Evolutionary conservation across 2,329 filamentous ascomycete genomes (phyloP).

Genomic region (Aspergillus sp.): DNA sequence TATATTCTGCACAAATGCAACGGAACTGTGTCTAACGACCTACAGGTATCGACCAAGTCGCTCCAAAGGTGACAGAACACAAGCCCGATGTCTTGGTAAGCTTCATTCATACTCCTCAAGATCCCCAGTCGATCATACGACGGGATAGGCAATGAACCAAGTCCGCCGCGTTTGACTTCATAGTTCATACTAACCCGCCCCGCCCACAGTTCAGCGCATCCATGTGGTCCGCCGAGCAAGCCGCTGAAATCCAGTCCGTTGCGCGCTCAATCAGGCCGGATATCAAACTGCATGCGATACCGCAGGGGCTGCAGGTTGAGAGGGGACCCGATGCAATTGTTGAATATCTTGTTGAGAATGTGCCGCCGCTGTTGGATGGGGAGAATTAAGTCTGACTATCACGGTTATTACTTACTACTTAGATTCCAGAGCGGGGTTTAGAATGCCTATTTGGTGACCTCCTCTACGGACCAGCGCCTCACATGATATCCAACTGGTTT

Average conservation of each 20-base stretch:
- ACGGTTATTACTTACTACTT: not conserved
- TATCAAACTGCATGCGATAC: conserved; percentile 45
- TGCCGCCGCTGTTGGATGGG: conserved; percentile 38
- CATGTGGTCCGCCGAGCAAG: conserved; percentile 53
- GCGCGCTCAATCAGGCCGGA: conserved; percentile 37
- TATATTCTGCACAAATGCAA: not conserved
- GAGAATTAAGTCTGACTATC: not conserved
- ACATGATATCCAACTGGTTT: not conserved
- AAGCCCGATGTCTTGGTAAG: conserved; percentile 58
- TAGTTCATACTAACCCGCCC: no score
- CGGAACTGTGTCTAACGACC: not conserved
- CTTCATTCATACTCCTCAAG: not conserved
- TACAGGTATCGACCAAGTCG: conserved; percentile 55
- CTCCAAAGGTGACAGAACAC: conserved; percentile 51
- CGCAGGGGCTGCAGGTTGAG: conserved; percentile 43
- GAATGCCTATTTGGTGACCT: not conserved
- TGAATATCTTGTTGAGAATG: conserved; percentile 42
- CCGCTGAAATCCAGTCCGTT: conserved; percentile 37
- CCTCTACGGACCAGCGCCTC: no score
- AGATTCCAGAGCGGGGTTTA: not conserved
- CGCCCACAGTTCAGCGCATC: conserved; percentile 58
- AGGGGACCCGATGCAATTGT: conserved; percentile 44
- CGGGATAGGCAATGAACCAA: no score
- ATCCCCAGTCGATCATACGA: no score
- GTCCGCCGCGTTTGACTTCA: no score